These are phyloP conservation scores for Chrysoporthe cubensis DNA, from an alignment of 2,329 filamentous ascomycete species.

Conservation along the genomic window DNA sequence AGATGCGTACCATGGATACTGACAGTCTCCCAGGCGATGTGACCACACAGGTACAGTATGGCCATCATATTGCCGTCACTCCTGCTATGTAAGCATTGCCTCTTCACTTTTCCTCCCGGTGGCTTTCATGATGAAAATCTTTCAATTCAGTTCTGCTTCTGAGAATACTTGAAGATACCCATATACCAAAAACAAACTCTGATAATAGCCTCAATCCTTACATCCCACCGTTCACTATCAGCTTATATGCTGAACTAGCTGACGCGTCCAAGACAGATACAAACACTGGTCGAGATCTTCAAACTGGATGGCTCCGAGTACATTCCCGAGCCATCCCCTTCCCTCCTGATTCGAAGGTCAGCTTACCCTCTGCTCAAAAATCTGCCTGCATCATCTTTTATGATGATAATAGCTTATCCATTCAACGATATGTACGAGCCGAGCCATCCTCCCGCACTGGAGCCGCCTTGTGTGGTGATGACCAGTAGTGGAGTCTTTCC, in stretches of 20 bases:
- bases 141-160: conserved; percentile 76
- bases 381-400: conserved; percentile 32
- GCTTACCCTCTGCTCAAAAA: conserved; percentile 19
- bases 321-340: neutral
- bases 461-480: conserved; percentile 61
- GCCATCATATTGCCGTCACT: neutral
- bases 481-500: conserved; percentile 75
- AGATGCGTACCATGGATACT: conserved; percentile 17
- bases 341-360: conserved; percentile 20
- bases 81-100: conserved; percentile 28
- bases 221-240: neutral
- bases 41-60: neutral
- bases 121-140: conserved; percentile 65
- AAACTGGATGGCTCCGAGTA: neutral
- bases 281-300: neutral
- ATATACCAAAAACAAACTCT: conserved; percentile 69
- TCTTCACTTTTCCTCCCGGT: neutral
- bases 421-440: conserved; percentile 71
- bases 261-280: conserved; percentile 15
- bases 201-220: conserved; percentile 39
- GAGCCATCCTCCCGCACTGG: conserved; percentile 75
- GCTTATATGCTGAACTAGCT: conserved; percentile 5
- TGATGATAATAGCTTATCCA: conserved; percentile 76
- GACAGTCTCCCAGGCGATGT: conserved; percentile 14
- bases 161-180: conserved; percentile 66